Evolutionary conservation across 2,329 filamentous ascomycete genomes (phyloP), one percentile per base, ranked within the genome.

Genomic region (Neofusicoccum sp.): DNA sequence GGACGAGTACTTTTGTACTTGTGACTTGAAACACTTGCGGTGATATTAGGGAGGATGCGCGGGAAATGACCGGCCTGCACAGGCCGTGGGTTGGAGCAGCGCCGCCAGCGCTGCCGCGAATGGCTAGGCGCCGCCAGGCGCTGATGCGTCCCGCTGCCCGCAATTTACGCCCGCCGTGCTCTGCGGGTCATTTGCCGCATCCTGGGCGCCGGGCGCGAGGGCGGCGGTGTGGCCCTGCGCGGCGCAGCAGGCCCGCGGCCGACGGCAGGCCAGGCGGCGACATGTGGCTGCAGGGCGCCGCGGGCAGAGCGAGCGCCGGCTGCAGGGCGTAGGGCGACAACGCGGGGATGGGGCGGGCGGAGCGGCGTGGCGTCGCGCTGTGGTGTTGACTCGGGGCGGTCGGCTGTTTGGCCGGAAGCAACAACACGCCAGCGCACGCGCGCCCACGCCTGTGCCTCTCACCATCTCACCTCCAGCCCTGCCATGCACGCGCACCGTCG

Each of bases 1-100:
- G 56, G 36, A 12, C 44, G 5, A 49, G 43, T 39, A 49, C 56
- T 60, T 60, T 60, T 60, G 56, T 60, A 60, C 44, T 60, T 37
- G 14, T 60, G 31, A 28, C 22, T 22, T 60, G 56, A 60, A 60
- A 60, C 45, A 49, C 22, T 39, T 48, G 44, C 37, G 2, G 33
- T 14, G 41, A 31, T 45, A 58, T 58, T 58, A 58, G 54, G 54
- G 54, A 58, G 54, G 50, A 56, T 33, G 14, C 37, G 50, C 50
- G 36, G 52, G 54, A 58, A 58, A 58, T 58, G 54, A 58, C 39
- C 54, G 54, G 39, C 22, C 28, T 22, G 22, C 22, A 22, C 22
- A 22, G 22, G 22, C 22, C 22, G 22, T 22, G 22, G 22, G 29
- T 29, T 49, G 47, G 47, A 29, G 48, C 54, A 56, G 54, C 31